These are phyloP conservation scores for Prunus davidiana DNA, from an alignment of 306 rosid species.

Conservation along the genomic window DNA sequence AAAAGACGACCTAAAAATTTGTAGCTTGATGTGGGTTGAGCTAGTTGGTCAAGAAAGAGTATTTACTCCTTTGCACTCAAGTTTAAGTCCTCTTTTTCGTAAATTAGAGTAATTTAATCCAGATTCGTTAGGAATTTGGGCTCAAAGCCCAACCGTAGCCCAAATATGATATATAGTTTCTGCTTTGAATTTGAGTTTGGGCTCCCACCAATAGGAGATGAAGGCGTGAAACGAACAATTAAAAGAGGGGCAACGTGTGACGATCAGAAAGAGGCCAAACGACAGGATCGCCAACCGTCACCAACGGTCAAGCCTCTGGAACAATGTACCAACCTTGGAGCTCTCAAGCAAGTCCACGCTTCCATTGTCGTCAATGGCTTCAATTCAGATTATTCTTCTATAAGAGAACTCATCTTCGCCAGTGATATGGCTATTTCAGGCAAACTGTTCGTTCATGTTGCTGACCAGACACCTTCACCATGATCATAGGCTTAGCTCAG, in stretches of 20 bases:
- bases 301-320: conserved; percentile 36
- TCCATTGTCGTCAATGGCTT: conserved; percentile 59
- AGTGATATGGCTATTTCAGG: conserved; percentile 48
- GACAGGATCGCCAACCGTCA: conserved; percentile 39
- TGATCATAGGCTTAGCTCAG: conserved; percentile 70
- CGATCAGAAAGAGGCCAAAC: conserved; percentile 54
- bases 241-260: neutral
- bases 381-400: conserved; percentile 39
- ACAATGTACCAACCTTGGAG: conserved; percentile 40
- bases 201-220: neutral
- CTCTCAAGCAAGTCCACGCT: conserved; percentile 65
- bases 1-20: neutral
- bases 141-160: neutral
- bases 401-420: conserved; percentile 51
- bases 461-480: conserved; percentile 68
- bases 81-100: too few relatives aligned
- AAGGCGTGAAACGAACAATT: neutral
- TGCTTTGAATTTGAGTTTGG: neutral
- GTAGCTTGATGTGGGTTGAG: neutral
- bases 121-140: neutral
- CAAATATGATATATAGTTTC: neutral
- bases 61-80: too few relatives aligned
- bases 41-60: too few relatives aligned
- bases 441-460: conserved; percentile 49
- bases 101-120: too few relatives aligned